A percentile compares a stretch with the other conserved stretches of the same genome.
Conservation (phyloP, 2,329 filamentous ascomycete species). For the Colletotrichum sp. region DNA sequence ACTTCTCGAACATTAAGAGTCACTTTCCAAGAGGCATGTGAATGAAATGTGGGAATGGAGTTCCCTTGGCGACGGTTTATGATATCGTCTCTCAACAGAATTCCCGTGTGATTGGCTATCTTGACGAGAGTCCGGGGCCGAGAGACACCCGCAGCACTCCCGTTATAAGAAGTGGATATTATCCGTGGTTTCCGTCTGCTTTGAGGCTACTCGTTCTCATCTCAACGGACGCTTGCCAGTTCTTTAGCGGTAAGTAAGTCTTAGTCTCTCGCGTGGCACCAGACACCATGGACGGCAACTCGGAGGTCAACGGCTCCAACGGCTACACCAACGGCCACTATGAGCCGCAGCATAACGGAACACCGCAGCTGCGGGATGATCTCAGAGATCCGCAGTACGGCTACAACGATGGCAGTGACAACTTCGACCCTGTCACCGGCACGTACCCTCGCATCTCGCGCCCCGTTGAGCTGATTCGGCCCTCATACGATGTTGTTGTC, state of each 20-base stretch:
- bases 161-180: background rate
- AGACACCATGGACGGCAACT: background rate
- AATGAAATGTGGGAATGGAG: background rate
- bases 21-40: background rate
- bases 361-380: background rate
- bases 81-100: background rate
- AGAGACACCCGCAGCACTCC: background rate
- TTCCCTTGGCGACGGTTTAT: background rate
- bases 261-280: background rate
- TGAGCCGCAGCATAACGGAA: background rate
- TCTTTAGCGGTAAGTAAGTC: background rate
- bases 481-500: slow-evolving; percentile 51
- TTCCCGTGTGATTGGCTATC: background rate
- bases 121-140: background rate
- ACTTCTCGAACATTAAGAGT: background rate
- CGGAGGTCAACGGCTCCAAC: background rate
- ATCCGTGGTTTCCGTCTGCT: background rate
- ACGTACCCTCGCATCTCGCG: slow-evolving; percentile 39
- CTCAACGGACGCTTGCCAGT: background rate
- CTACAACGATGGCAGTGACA: background rate
- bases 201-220: background rate
- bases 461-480: slow-evolving; percentile 39
- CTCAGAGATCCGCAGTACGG: background rate
- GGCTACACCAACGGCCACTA: background rate
- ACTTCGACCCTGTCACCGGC: slow-evolving; percentile 5